These are phyloP conservation scores for Aspergillus pseudoterreus DNA, from an alignment of 2,329 filamentous ascomycete species.

Conservation along the genomic window DNA sequence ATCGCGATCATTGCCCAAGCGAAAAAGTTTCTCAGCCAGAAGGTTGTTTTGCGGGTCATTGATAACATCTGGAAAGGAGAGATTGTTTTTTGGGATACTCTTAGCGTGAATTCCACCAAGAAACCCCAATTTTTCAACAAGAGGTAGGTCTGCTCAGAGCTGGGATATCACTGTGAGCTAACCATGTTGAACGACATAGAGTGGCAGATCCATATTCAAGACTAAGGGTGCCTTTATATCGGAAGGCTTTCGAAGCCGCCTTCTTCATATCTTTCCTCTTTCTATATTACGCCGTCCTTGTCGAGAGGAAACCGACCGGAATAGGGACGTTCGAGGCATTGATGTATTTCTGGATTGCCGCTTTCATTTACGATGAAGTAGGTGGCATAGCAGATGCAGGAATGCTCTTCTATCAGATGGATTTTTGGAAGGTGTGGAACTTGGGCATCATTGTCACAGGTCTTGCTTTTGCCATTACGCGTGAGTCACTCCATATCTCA, in stretches of 20 bases:
- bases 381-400: slow-evolving; percentile 84
- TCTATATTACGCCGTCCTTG: slow-evolving; percentile 82
- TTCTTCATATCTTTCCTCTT: slow-evolving; percentile 75
- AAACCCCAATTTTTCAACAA: slow-evolving; percentile 72
- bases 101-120: slow-evolving; percentile 71
- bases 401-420: slow-evolving; percentile 76
- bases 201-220: slow-evolving; percentile 71
- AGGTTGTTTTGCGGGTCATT: slow-evolving; percentile 76
- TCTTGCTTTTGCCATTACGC: slow-evolving; percentile 64
- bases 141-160: slow-evolving; percentile 26
- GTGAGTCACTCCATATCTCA: slow-evolving; percentile 50
- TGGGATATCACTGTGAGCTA: not conserved
- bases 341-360: slow-evolving; percentile 80
- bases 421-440: slow-evolving; percentile 76
- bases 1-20: slow-evolving; percentile 77
- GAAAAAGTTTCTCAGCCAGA: slow-evolving; percentile 80
- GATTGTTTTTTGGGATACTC: slow-evolving; percentile 79
- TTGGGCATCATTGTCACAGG: slow-evolving; percentile 72
- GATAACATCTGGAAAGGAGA: slow-evolving; percentile 82
- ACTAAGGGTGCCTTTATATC: slow-evolving; percentile 74
- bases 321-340: slow-evolving; percentile 68
- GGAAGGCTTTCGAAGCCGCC: slow-evolving; percentile 77
- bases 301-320: slow-evolving; percentile 63
- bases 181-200: slow-evolving; percentile 29
- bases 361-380: slow-evolving; percentile 84